Conservation (phyloP, 2,329 filamentous ascomycete species). For the Lizonia empirigonia region DNA sequence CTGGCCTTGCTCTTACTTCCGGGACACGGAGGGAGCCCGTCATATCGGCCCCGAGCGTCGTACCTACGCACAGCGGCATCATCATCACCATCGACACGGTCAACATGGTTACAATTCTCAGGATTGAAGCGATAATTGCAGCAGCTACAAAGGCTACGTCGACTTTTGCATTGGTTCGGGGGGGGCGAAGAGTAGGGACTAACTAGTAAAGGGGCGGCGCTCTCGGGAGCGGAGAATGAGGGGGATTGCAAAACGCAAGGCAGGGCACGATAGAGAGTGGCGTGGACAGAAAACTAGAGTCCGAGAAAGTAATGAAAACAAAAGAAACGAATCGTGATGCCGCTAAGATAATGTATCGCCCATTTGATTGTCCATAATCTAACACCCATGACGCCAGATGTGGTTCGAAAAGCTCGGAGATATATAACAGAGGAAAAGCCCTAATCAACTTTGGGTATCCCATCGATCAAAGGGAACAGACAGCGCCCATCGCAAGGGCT, state of each 20-base stretch:
- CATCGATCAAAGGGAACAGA: constrained; percentile 11
- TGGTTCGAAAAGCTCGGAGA: constrained; percentile 19
- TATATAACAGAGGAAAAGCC: constrained; percentile 32
- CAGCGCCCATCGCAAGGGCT: constrained; percentile 19
- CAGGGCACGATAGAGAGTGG: constrained; percentile 12
- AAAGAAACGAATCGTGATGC: constrained; percentile 16
- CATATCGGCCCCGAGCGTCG: too few relatives aligned
- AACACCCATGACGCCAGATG: constrained; percentile 20
- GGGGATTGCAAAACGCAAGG: neutral
- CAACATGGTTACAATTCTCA: too few relatives aligned
- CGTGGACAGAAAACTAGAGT: constrained; percentile 19
- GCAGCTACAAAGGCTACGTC: constrained; percentile 13
- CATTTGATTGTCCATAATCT: constrained; percentile 24
- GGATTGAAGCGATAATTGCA: too few relatives aligned
- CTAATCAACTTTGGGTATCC: constrained; percentile 8
- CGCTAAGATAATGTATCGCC: constrained; percentile 17
- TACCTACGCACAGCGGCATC: too few relatives aligned
- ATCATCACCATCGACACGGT: too few relatives aligned
- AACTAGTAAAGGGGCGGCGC: too few relatives aligned
- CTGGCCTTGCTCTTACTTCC: too few relatives aligned
- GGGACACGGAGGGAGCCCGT: too few relatives aligned
- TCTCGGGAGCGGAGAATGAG: neutral
- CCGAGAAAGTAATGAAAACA: constrained; percentile 9
- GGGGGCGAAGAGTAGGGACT: neutral
- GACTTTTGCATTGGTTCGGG: constrained; percentile 8